phyloP scores from a whole-genome alignment of 345 rosid genomes.

The Mallotus nudiflorus region DNA sequence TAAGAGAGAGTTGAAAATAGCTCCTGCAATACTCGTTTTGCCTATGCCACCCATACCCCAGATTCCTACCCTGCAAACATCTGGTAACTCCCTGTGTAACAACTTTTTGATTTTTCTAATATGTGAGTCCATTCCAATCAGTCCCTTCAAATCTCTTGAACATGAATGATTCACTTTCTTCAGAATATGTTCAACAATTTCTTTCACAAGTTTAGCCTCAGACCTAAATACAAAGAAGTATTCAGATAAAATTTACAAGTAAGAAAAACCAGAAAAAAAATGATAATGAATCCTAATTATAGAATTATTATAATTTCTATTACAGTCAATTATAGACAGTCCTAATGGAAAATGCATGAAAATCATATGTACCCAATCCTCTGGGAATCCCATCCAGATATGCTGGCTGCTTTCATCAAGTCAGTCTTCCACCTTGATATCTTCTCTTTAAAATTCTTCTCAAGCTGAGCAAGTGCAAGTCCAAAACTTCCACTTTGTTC shows the following conservation, averaged over 20 bases:
- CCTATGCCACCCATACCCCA: constrained; percentile 7
- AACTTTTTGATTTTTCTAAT: not conserved
- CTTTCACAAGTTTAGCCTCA: constrained; percentile 1
- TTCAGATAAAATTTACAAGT: not conserved
- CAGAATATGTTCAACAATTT: not conserved
- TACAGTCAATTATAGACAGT: not conserved
- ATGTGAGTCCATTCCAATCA: not conserved
- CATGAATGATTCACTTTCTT: not conserved
- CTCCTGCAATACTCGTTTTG: not conserved
- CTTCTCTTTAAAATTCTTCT: not conserved
- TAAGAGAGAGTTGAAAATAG: not conserved
- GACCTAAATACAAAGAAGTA: not conserved
- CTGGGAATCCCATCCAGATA: not conserved
- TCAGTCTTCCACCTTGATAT: not conserved
- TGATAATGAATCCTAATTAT: not conserved
- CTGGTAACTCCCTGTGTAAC: not conserved
- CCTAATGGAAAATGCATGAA: too few relatives aligned
- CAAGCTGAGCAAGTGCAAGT: not conserved
- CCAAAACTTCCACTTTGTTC: constrained; percentile 1
- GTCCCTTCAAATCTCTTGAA: not conserved
- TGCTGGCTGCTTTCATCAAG: not conserved
- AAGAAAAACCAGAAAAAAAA: not conserved
- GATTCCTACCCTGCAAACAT: not conserved
- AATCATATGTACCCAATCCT: not conserved
- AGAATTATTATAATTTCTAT: not conserved